A percentile compares a stretch with the other conserved stretches of the same genome.
Evolutionary conservation across 2,329 filamentous ascomycete species (phyloP).

Genomic region (Passalora sequoiae): DNA sequence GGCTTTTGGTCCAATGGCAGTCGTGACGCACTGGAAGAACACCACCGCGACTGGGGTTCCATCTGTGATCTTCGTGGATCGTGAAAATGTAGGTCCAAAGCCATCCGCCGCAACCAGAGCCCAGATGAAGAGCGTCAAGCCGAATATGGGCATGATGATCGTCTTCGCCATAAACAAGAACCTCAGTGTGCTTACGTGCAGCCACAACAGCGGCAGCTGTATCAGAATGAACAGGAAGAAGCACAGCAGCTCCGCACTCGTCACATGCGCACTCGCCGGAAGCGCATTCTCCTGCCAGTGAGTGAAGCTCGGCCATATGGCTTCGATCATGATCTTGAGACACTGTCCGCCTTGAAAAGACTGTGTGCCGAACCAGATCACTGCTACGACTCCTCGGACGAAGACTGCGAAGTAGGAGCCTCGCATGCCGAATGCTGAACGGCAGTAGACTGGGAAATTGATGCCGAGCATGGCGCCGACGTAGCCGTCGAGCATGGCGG

Average conservation of each 20-base stretch:
- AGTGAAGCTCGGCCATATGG: conserved; percentile 38
- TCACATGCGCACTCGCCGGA: conserved; percentile 38
- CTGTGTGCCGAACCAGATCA: conserved; percentile 25
- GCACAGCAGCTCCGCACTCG: conserved; percentile 38
- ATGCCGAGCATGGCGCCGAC: conserved; percentile 46
- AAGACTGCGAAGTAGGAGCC: conserved; percentile 22
- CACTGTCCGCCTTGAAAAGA: conserved; percentile 16
- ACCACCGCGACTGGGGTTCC: conserved; percentile 15
- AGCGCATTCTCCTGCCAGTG: conserved; percentile 36
- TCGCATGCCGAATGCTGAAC: conserved; percentile 19
- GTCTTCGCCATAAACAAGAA: conserved; percentile 49
- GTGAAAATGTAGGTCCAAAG: conserved; percentile 31
- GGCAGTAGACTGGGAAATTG: conserved; percentile 28
- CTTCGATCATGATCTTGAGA: conserved; percentile 15
- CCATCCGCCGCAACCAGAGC: conserved; percentile 52
- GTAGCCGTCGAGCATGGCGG: conserved; percentile 9
- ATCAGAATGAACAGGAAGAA: conserved; percentile 42
- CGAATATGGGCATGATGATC: conserved; percentile 50
- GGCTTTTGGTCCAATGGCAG: conserved; percentile 41
- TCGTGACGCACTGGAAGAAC: conserved; percentile 21
- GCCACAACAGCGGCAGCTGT: conserved; percentile 40
- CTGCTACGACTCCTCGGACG: conserved; percentile 20
- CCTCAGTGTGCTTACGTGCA: conserved; percentile 42
- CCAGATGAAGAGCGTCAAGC: conserved; percentile 60
- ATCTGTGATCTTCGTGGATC: conserved; percentile 16